Conservation (phyloP, 139 green algal species). For the Chlorella sorokiniana region DNA sequence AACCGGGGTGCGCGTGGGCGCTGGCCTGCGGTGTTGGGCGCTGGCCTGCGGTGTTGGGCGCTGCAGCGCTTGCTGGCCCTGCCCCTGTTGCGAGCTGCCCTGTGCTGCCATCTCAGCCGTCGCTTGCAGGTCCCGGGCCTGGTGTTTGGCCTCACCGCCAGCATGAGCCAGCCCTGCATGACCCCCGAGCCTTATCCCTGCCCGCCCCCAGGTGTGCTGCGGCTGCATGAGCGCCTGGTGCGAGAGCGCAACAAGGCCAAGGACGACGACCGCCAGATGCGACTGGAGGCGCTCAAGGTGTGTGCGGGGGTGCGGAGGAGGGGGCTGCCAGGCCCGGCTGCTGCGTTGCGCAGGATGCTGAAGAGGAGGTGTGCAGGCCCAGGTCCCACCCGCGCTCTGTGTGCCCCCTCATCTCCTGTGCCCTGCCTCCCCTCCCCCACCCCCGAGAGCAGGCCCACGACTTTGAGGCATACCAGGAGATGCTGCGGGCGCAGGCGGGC, state of each 20-base stretch:
- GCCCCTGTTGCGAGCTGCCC: too few species aligned
- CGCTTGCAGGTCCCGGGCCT: background rate
- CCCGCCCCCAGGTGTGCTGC: slow-evolving; percentile 29
- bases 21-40: too few species aligned
- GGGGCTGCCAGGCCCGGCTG: background rate
- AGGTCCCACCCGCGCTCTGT: too few species aligned
- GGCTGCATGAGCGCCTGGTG: slow-evolving; percentile 63
- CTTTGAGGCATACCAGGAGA: slow-evolving; percentile 93
- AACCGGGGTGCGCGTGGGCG: slow-evolving; percentile 45
- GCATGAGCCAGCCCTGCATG: background rate
- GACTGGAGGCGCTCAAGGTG: slow-evolving; percentile 77
- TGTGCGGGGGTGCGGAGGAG: background rate
- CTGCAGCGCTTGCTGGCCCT: too few species aligned
- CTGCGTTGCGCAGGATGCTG: background rate
- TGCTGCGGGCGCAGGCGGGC: slow-evolving; percentile 64
- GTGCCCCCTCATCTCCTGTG: background rate
- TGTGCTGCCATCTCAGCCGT: too few species aligned
- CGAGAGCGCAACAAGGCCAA: slow-evolving; percentile 53
- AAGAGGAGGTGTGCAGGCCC: background rate
- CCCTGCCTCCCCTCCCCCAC: background rate
- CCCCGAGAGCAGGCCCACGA: slow-evolving; percentile 86
- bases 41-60: too few species aligned
- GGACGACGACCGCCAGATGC: slow-evolving; percentile 48
- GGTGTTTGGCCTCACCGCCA: background rate
- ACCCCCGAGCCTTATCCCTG: background rate